Percentiles rank a stretch among this genome's conserved stretches.
phyloP scores from a whole-genome alignment of 345 rosid genomes.

The Cardiospermum halicacabum region DNA sequence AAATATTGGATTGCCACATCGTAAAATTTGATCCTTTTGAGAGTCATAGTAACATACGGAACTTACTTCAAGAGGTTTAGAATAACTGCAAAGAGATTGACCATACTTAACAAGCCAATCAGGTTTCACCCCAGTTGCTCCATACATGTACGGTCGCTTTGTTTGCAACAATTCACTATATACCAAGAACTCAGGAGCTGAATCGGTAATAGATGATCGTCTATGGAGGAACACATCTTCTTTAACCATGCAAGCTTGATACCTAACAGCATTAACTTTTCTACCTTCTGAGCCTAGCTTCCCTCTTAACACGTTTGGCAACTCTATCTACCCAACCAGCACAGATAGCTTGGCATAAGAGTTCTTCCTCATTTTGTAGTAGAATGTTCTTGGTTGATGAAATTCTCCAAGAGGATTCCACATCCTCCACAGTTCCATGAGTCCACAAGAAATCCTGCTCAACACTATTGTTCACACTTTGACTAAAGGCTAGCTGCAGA shows the following conservation, averaged over 20 bases:
- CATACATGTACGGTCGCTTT: slow-evolving; percentile 79
- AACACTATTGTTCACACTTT: slow-evolving; percentile 21
- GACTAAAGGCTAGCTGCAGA: slow-evolving; percentile 62
- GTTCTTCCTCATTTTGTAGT: slow-evolving; percentile 58
- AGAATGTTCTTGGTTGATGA: slow-evolving; percentile 46
- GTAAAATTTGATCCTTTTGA: slow-evolving; percentile 44
- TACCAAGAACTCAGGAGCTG: slow-evolving; percentile 85
- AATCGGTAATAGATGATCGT: slow-evolving; percentile 53
- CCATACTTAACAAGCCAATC: slow-evolving; percentile 80
- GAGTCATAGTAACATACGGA: slow-evolving; percentile 64
- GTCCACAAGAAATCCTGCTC: slow-evolving; percentile 63
- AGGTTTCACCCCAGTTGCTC: slow-evolving; percentile 67
- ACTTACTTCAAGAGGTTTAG: slow-evolving; percentile 48
- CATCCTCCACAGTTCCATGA: slow-evolving; percentile 58
- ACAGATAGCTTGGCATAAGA: slow-evolving; percentile 69
- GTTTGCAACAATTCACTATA: slow-evolving; percentile 68
- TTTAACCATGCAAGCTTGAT: slow-evolving; percentile 64
- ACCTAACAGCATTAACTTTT: slow-evolving; percentile 45
- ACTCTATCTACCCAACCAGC: slow-evolving; percentile 99
- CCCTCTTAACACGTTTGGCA: slow-evolving; percentile 50
- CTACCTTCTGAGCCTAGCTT: slow-evolving; percentile 28
- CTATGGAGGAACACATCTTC: slow-evolving; percentile 78
- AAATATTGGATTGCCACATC: slow-evolving; percentile 60
- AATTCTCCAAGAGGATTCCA: slow-evolving; percentile 65
- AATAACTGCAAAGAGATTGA: slow-evolving; percentile 48